Percentiles rank a stretch among this genome's conserved stretches.
Evolutionary conservation across 192 early-diverging fungal species (phyloP).

Genomic region (Backusella liffmaniae): DNA sequence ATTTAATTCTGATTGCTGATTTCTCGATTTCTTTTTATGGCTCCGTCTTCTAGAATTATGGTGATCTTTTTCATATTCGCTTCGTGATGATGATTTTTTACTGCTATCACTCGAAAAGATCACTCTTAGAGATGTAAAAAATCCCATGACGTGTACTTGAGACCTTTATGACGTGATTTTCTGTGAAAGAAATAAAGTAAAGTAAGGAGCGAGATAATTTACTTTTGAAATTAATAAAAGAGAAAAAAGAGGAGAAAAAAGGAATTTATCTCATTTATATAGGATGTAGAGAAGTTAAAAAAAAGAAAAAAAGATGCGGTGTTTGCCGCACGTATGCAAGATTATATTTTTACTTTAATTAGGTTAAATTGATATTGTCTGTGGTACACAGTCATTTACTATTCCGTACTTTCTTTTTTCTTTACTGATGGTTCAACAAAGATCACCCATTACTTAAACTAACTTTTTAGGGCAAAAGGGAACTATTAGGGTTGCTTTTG

Average conservation of each 20-base stretch:
- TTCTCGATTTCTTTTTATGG: not conserved
- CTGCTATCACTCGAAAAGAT: not conserved
- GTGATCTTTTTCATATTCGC: not conserved
- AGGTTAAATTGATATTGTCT: constrained; percentile 5
- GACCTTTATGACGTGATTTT: not conserved
- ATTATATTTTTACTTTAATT: constrained; percentile 5
- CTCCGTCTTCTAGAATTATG: not conserved
- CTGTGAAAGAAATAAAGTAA: not conserved
- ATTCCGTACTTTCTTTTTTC: not conserved
- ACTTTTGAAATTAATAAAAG: not conserved
- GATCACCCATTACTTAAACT: not conserved
- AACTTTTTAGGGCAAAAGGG: not conserved
- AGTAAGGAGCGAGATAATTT: not conserved
- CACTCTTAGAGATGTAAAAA: constrained; percentile 3
- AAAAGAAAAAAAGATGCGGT: not conserved
- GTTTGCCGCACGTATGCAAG: not conserved
- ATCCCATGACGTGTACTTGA: not conserved
- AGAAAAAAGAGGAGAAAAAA: not conserved
- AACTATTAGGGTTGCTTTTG: not conserved
- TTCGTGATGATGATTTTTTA: not conserved
- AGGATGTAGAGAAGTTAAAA: not conserved
- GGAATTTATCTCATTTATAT: not conserved
- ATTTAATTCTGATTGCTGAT: not conserved
- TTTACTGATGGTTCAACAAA: not conserved
- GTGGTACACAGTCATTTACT: not conserved